Base-by-base conservation (phyloP, 495 filamentous ascomycete genomes). In the Penicillium silybi region DNA sequence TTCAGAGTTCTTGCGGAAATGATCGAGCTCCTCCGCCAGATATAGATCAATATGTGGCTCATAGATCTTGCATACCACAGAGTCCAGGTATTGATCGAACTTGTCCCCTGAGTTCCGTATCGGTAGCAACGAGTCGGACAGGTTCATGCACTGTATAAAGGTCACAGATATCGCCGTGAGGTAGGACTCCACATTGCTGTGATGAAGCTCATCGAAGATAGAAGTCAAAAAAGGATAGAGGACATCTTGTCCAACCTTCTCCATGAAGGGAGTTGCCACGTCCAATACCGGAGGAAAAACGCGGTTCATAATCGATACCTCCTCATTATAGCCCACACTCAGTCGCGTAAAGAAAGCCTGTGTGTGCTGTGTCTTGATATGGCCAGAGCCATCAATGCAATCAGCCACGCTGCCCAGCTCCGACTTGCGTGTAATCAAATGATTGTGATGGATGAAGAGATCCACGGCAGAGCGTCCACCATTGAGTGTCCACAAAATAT, bases 31-130 rank as follows among this genome's bases (percentile, higher is more conserved):
- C 60, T 97, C 93, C 45, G 88, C 85, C 16, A 97, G 78, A 67
- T 97, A 99, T 2, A 96, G 71, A 68, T 97, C 95, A 25, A 97
- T 76, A 62, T 97, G 92, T 39, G 87, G 89, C 62, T 97, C 92
- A 62, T 95, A 97, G 0, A 89, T 81, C 52, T 79, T 81, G 13
- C 80, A 66, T 22, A 92, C 75, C 17, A 89, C 76, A 45, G 80
- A 66, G 42, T 80, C 74, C 18, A 83, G 67, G 18, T 81, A 76
- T 6, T 83, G 73, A 10, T 73, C 60, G 53, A 85, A 86, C 9
- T 76, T 74, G 20, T 78, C 67, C 11, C 74, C 69, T 5, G 82
- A 82, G 39, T 69, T 78, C 58, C 82, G 85, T 15, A 85, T 82
- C 22, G 85, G 80, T 49, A 78, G 71, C 15, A 97, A 61, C 3